Evolutionary conservation across 1,284 basidiomycete genomes (phyloP).

Genomic region (Exobasidium rhododendri): DNA sequence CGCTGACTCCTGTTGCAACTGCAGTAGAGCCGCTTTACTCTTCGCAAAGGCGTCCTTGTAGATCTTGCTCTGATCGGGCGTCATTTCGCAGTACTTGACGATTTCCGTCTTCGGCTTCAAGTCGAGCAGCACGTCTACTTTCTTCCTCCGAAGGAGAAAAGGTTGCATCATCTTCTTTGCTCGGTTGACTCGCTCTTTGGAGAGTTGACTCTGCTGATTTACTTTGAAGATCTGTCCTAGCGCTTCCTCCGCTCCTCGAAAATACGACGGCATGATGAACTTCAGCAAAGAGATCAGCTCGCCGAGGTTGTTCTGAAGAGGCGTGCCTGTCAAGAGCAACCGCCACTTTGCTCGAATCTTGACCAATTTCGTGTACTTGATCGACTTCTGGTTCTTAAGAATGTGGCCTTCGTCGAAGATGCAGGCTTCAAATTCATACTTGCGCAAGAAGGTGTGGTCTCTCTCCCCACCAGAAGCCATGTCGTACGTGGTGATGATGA

Average conservation of each 20-base stretch:
- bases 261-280: slow-evolving; percentile 91
- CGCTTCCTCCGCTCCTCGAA: slow-evolving; percentile 70
- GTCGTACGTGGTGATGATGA: slow-evolving; percentile 93
- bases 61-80: slow-evolving; percentile 72
- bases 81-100: slow-evolving; percentile 93
- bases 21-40: slow-evolving; percentile 73
- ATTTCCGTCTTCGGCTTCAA: slow-evolving; percentile 87
- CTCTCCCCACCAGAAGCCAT: slow-evolving; percentile 72
- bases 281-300: slow-evolving; percentile 90
- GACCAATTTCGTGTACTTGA: slow-evolving; percentile 84
- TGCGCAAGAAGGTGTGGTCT: slow-evolving; percentile 83
- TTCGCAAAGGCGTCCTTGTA: slow-evolving; percentile 81
- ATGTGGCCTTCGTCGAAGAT: slow-evolving; percentile 95
- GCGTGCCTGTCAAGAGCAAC: slow-evolving; percentile 89
- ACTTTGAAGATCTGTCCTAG: slow-evolving; percentile 95
- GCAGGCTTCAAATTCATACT: slow-evolving; percentile 51
- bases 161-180: slow-evolving; percentile 99
- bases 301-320: slow-evolving; percentile 77
- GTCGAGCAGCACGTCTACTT: slow-evolving; percentile 81
- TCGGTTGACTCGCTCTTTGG: slow-evolving; percentile 82
- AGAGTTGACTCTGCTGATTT: slow-evolving; percentile 72
- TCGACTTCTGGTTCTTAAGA: slow-evolving; percentile 93
- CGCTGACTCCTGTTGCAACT: slow-evolving; percentile 12
- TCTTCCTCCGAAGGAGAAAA: slow-evolving; percentile 90
- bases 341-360: slow-evolving; percentile 84